These are phyloP conservation scores for Taphrina flavorubra DNA, from an alignment of 1,139 yeast species.

Conservation along the genomic window DNA sequence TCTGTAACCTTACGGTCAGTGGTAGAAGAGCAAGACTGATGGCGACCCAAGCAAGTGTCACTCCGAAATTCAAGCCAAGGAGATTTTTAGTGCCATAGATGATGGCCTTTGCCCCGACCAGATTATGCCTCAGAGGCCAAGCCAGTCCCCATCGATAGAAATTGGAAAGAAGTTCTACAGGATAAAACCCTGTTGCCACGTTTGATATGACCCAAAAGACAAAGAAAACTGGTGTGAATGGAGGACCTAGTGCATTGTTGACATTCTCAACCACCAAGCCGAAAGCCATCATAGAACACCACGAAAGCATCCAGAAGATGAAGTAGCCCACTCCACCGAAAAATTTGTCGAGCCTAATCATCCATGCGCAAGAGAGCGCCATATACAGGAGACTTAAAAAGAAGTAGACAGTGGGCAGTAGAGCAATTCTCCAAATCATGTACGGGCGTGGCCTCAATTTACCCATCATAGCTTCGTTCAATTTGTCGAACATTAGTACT, in stretches of 20 bases:
- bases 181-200: conserved; percentile 66
- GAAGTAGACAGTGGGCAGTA: conserved; percentile 58
- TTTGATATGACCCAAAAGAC: conserved; percentile 62
- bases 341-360: conserved; percentile 59
- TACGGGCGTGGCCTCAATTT: conserved; percentile 57
- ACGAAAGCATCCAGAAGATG: conserved; percentile 68
- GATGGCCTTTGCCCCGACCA: conserved; percentile 62
- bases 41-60: conserved; percentile 65
- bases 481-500: conserved; percentile 62
- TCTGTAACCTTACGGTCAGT: conserved; percentile 52
- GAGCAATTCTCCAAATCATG: conserved; percentile 58
- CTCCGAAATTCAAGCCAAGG: conserved; percentile 65
- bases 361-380: conserved; percentile 66
- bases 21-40: conserved; percentile 59
- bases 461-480: conserved; percentile 60
- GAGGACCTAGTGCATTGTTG: conserved; percentile 59
- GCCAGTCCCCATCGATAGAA: conserved; percentile 70
- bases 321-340: conserved; percentile 69
- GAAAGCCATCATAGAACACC: conserved; percentile 64
- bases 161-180: conserved; percentile 60
- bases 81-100: conserved; percentile 63
- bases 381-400: conserved; percentile 63
- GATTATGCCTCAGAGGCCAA: conserved; percentile 67
- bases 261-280: conserved; percentile 70
- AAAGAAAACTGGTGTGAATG: conserved; percentile 67